These are phyloP conservation scores for Linum usitatissimum DNA, from an alignment of 345 rosid species.

Conservation along the genomic window DNA sequence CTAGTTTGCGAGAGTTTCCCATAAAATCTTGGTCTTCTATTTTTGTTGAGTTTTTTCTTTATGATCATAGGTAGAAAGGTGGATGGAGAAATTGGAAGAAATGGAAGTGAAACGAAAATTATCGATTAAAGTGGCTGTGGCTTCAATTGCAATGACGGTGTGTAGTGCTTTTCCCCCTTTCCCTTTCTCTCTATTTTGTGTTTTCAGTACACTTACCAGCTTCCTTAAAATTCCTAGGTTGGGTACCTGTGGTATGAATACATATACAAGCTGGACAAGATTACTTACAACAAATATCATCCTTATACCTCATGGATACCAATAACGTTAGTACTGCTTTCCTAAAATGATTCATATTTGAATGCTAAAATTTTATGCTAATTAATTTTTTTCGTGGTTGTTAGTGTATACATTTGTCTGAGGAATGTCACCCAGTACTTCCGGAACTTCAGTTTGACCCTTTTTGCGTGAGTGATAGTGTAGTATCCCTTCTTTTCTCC, in stretches of 20 bases:
- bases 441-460: constrained; percentile 83
- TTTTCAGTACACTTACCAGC: constrained; percentile 7
- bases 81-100: constrained; percentile 99
- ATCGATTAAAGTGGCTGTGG: constrained; percentile 57
- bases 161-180: constrained; percentile 7
- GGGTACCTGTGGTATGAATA: constrained; percentile 84
- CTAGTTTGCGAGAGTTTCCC: constrained; percentile 6
- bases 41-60: constrained; percentile 8
- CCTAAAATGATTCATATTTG: constrained; percentile 5
- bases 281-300: constrained; percentile 87
- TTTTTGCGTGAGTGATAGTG: constrained; percentile 65
- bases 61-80: constrained; percentile 62
- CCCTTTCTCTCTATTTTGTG: neutral
- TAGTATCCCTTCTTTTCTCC: constrained; percentile 4
- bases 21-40: constrained; percentile 2
- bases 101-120: constrained; percentile 55
- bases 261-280: constrained; percentile 87
- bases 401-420: constrained; percentile 81
- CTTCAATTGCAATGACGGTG: constrained; percentile 48
- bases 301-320: constrained; percentile 99
- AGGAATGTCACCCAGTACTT: constrained; percentile 72
- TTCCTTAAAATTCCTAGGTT: constrained; percentile 35
- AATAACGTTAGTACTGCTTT: constrained; percentile 54
- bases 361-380: constrained; percentile 1
- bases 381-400: constrained; percentile 13